These are phyloP conservation scores for Neolecta irregularis DNA, from an alignment of 1,139 yeast species.

Conservation along the genomic window DNA sequence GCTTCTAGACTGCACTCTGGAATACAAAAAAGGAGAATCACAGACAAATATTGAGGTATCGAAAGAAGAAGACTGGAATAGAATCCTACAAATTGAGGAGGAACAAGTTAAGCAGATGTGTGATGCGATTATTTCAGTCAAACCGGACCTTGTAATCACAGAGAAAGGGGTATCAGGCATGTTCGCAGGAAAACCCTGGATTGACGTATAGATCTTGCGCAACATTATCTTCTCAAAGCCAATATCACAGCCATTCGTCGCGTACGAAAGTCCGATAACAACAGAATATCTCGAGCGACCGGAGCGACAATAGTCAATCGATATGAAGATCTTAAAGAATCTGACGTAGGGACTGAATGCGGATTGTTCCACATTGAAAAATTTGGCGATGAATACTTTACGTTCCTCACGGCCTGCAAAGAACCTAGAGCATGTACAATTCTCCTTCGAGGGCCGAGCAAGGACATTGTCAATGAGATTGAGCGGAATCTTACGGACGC, in stretches of 20 bases:
- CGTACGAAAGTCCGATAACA: conserved; percentile 88
- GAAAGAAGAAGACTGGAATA: conserved; percentile 91
- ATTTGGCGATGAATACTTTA: conserved; percentile 93
- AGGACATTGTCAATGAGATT: conserved; percentile 88
- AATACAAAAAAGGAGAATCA: conserved; percentile 97
- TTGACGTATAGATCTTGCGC: conserved; percentile 98
- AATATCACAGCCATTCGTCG: conserved; percentile 88
- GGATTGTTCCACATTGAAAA: conserved; percentile 85
- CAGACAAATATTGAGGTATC: conserved; percentile 96
- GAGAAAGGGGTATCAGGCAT: conserved; percentile 99
- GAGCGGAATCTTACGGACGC: conserved; percentile 98
- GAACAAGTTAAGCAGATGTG: conserved; percentile 86
- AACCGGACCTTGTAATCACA: conserved; percentile 88
- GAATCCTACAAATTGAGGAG: conserved; percentile 91
- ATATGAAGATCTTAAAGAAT: conserved; percentile 80
- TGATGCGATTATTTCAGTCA: conserved; percentile 66
- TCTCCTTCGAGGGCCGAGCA: conserved; percentile 86
- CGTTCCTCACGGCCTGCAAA: conserved; percentile 65
- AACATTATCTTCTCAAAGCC: conserved; percentile 85
- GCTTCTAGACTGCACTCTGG: conserved; percentile 88
- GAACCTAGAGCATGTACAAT: conserved; percentile 91
- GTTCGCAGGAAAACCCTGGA: background rate
- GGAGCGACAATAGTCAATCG: conserved; percentile 96
- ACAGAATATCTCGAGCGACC: conserved; percentile 91
- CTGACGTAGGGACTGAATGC: conserved; percentile 78